Evolutionary conservation across 352 stramenopile species (phyloP).

Genomic region (Phytophthora macrochlamydospora): DNA sequence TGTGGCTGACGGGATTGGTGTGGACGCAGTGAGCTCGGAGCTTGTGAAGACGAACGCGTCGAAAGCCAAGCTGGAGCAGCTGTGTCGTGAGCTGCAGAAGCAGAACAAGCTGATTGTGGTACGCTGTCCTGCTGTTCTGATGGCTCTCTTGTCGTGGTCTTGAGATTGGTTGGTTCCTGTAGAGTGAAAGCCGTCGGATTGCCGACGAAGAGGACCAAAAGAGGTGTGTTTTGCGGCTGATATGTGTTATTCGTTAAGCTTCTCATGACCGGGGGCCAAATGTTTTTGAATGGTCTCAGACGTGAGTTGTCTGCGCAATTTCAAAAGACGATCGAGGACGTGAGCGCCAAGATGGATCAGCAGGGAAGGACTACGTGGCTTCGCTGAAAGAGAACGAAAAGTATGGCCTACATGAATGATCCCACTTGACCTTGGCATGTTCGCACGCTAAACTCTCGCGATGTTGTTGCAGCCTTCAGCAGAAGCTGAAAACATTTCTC

Average conservation of each 20-base stretch:
- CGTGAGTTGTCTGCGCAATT: conserved; percentile 80
- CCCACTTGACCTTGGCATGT: conserved; percentile 1
- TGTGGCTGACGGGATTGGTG: background rate
- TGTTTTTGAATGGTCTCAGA: conserved; percentile 30
- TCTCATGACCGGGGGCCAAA: background rate
- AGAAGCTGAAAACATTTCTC: conserved; percentile 84
- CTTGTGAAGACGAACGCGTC: conserved; percentile 64
- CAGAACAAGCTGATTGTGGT: conserved; percentile 89
- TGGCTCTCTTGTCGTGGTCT: background rate
- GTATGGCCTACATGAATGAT: conserved; percentile 20
- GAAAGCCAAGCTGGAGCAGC: conserved; percentile 82
- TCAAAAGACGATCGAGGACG: conserved; percentile 88
- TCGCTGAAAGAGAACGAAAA: conserved; percentile 88
- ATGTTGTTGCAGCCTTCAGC: conserved; percentile 57
- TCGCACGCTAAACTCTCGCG: background rate
- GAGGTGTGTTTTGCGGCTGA: conserved; percentile 35
- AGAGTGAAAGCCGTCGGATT: conserved; percentile 80
- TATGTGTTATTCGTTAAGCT: background rate
- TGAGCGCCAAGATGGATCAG: conserved; percentile 90
- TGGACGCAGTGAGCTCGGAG: conserved; percentile 57
- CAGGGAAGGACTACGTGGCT: conserved; percentile 84
- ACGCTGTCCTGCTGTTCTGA: conserved; percentile 1
- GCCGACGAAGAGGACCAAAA: conserved; percentile 87
- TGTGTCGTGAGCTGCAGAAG: conserved; percentile 87
- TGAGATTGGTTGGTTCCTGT: background rate